These are phyloP conservation scores for Protea cynaroides DNA, from an alignment of 164 flowering plant genomes.

Conservation along the genomic window DNA sequence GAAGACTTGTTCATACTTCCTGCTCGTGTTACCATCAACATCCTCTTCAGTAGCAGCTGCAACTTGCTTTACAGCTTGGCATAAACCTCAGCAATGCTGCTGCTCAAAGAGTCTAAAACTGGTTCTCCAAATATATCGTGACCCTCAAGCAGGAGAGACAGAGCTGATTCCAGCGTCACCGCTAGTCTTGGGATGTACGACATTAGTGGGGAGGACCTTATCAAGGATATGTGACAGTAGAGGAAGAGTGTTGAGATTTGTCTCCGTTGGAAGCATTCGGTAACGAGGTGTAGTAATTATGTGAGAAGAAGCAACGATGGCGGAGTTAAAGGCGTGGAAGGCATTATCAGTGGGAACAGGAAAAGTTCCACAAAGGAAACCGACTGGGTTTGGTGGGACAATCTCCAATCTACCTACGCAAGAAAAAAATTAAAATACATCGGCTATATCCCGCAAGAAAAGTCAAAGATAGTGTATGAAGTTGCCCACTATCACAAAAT, in stretches of 20 bases:
- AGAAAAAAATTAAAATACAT: no score
- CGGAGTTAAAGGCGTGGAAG: conserved; percentile 52
- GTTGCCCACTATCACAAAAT: no score
- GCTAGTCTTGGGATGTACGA: conserved; percentile 36
- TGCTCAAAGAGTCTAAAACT: conserved; percentile 13
- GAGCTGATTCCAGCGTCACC: conserved; percentile 74
- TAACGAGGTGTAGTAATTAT: conserved; percentile 78
- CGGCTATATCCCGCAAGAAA: no score
- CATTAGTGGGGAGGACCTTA: conserved; percentile 38
- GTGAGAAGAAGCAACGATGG: conserved; percentile 56
- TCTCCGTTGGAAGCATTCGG: conserved; percentile 76
- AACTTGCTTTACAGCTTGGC: conserved; percentile 63
- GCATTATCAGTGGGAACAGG: conserved; percentile 80
- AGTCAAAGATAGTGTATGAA: no score
- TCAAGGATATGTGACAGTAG: conserved; percentile 39
- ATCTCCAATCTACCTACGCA: conserved; percentile 78
- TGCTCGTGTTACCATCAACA: conserved; percentile 48
- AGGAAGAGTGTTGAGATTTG: conserved; percentile 80
- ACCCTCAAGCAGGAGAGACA: conserved; percentile 72
- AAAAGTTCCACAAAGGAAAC: conserved; percentile 84
- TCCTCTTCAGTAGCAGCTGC: conserved; percentile 62
- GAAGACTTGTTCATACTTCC: conserved; percentile 32
- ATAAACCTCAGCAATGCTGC: conserved; percentile 26
- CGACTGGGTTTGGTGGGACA: conserved; percentile 57
- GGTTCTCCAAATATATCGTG: conserved; percentile 37